These are phyloP conservation scores for Umbelopsis ramanniana DNA, from an alignment of 192 early-diverging fungal species.

Conservation along the genomic window DNA sequence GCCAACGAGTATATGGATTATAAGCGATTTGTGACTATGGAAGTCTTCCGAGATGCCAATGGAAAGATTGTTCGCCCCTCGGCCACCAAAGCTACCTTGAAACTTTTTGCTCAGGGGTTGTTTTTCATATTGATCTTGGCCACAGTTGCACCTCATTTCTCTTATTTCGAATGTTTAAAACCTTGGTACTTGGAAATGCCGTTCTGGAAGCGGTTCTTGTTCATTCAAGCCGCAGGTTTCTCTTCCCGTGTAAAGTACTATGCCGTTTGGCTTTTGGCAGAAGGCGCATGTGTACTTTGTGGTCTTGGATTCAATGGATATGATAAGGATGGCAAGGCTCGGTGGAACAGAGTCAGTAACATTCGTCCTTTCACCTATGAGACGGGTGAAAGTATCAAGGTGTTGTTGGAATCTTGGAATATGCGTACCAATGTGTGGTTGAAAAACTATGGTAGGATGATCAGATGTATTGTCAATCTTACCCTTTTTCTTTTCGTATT, in stretches of 20 bases:
- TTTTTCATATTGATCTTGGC: slow-evolving; percentile 41
- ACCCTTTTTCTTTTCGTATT: too few species aligned
- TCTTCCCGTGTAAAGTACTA: slow-evolving; percentile 84
- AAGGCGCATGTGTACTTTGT: slow-evolving; percentile 80
- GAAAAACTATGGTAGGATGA: slow-evolving; percentile 80
- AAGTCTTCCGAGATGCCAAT: slow-evolving; percentile 10
- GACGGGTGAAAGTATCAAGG: slow-evolving; percentile 75
- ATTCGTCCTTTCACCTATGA: slow-evolving; percentile 79
- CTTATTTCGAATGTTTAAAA: slow-evolving; percentile 33
- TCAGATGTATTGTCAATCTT: slow-evolving; percentile 17
- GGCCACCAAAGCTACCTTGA: slow-evolving; percentile 27
- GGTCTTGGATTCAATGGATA: slow-evolving; percentile 86
- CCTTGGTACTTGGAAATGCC: slow-evolving; percentile 39
- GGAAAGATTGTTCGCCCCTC: slow-evolving; percentile 21
- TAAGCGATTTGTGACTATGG: slow-evolving; percentile 43
- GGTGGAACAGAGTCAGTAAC: slow-evolving; percentile 81
- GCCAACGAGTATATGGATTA: slow-evolving; percentile 77
- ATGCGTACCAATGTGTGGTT: slow-evolving; percentile 89
- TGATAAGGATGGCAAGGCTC: slow-evolving; percentile 51
- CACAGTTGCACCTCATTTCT: slow-evolving; percentile 42
- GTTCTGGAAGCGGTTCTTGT: slow-evolving; percentile 47
- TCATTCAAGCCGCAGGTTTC: slow-evolving; percentile 63
- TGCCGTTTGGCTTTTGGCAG: slow-evolving; percentile 87
- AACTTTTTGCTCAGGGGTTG: slow-evolving; percentile 38
- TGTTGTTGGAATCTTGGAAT: slow-evolving; percentile 87